Percentiles rank a stretch among this genome's conserved stretches.
phyloP scores from a whole-genome alignment of 2,329 filamentous ascomycete species.

The Dendrostoma leiphaemia region DNA sequence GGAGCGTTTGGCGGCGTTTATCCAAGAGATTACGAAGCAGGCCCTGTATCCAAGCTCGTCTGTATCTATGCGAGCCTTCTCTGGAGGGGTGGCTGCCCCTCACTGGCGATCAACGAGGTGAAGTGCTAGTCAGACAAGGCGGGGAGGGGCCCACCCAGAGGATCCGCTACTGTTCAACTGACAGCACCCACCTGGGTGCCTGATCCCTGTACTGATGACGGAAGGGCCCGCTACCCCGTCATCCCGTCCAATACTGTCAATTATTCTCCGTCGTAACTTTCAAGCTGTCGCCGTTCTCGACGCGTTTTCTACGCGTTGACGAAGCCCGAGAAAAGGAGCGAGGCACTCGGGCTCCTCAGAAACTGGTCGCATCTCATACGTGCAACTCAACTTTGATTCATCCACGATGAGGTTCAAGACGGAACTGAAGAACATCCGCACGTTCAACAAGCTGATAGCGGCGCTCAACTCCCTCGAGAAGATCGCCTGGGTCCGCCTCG shows the following conservation, averaged over 20 bases:
- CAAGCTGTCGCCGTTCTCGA: no score
- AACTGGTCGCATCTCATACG: no score
- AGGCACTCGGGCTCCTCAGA: no score
- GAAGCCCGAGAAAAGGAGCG: no score
- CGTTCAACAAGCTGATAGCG: conserved; percentile 64
- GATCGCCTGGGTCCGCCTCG: conserved; percentile 86
- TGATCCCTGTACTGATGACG: not conserved
- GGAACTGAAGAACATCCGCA: conserved; percentile 63
- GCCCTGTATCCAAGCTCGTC: no score
- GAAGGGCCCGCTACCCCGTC: not conserved
- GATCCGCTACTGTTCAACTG: not conserved
- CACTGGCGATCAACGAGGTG: no score
- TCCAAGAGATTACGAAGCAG: no score
- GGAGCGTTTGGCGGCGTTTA: no score
- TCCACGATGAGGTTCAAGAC: conserved; percentile 71
- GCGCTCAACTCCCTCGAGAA: conserved; percentile 70
- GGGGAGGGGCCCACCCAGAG: not conserved
- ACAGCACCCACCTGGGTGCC: not conserved
- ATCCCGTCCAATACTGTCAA: no score
- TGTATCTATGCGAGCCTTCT: no score
- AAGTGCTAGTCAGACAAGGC: not conserved
- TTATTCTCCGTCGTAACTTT: not conserved
- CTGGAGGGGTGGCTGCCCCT: no score
- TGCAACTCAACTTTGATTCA: no score
- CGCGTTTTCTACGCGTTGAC: not conserved